Percentiles rank a stretch among this genome's conserved stretches.
These are phyloP conservation scores for Phytophthora foliorum DNA, from an alignment of 352 stramenopile genomes.

Conservation along the genomic window DNA sequence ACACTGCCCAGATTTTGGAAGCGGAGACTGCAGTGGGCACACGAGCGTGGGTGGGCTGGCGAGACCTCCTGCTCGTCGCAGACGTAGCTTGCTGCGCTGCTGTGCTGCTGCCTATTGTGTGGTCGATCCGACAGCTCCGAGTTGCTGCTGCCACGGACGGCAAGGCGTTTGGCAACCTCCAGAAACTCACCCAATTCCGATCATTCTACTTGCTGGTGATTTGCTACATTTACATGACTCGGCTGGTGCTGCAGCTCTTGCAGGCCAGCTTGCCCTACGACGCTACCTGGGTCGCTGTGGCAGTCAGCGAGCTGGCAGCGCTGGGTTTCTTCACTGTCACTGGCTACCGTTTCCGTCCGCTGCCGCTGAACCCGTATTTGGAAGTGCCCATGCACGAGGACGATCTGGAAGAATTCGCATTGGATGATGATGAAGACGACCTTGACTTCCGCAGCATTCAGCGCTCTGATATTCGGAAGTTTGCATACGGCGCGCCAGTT, in stretches of 20 bases:
- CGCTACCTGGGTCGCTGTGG: conserved; percentile 75
- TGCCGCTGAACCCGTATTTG: conserved; percentile 94
- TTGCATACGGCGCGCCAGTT: conserved; percentile 39
- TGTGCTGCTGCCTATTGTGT: conserved; percentile 98
- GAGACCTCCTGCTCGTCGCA: conserved; percentile 94
- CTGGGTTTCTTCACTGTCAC: conserved; percentile 94
- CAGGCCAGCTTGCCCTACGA: conserved; percentile 93
- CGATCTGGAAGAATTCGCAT: conserved; percentile 78
- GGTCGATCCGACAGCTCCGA: conserved; percentile 91
- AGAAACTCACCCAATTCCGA: conserved; percentile 97
- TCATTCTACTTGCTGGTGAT: conserved; percentile 98
- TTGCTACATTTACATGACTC: conserved; percentile 98
- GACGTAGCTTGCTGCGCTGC: conserved; percentile 98
- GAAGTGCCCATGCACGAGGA: conserved; percentile 79
- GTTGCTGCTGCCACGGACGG: conserved; percentile 88
- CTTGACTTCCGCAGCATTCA: conserved; percentile 50
- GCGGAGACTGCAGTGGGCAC: conserved; percentile 88
- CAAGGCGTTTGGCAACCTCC: conserved; percentile 89
- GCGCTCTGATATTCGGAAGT: conserved; percentile 46
- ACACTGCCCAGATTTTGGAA: conserved; percentile 93
- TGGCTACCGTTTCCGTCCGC: conserved; percentile 93
- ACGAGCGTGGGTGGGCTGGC: conserved; percentile 71
- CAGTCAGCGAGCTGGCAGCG: conserved; percentile 82
- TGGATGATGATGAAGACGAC: conserved; percentile 65
- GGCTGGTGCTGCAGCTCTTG: conserved; percentile 97